phyloP scores from a whole-genome alignment of 176 grass and related monocot species.

The Carex littledalei region DNA sequence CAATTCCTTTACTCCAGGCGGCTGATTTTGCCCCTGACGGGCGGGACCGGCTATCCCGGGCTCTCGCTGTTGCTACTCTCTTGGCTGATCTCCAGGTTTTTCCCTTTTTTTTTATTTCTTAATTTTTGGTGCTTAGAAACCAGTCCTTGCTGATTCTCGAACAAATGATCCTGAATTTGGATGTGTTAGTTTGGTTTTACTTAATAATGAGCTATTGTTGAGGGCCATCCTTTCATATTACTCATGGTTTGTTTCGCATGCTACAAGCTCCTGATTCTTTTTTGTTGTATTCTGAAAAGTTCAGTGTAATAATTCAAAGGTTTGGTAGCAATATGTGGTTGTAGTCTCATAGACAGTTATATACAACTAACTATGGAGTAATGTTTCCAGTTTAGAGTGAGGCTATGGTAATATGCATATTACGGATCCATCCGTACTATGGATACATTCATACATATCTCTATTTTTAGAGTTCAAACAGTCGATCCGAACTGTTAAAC shows the following conservation, averaged over 20 bases:
- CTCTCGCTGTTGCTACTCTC: constrained; percentile 53
- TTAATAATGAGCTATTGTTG: background rate
- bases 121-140: background rate
- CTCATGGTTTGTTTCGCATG: background rate
- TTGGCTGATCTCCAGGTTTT: constrained; percentile 88
- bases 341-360: background rate
- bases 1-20: constrained; percentile 62
- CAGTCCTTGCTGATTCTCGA: background rate
- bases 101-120: background rate
- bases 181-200: background rate
- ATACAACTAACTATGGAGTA: background rate
- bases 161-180: background rate
- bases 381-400: background rate
- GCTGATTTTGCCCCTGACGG: constrained; percentile 36
- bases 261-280: background rate
- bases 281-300: background rate
- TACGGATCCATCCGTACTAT: no score
- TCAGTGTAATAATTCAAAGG: background rate
- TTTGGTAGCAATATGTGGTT: background rate
- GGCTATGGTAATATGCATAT: no score
- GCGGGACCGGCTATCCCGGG: constrained; percentile 49
- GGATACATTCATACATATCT: no score
- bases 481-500: no score
- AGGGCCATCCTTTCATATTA: background rate
- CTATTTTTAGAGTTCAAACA: no score